phyloP scores from a whole-genome alignment of 495 filamentous ascomycete species.

The Penicillium crystallinum region DNA sequence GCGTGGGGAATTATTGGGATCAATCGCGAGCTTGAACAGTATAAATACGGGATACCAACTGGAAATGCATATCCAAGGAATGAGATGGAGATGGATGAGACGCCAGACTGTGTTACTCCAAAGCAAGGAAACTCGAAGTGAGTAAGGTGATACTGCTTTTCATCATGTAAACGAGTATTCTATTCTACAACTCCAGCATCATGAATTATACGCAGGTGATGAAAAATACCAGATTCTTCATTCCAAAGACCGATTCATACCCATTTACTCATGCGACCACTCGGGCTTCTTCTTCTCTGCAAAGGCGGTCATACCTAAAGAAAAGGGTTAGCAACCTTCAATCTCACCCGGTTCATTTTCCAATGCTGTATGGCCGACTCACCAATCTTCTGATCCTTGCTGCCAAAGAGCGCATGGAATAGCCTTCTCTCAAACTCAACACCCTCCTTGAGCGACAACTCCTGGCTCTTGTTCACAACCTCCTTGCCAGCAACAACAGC shows the following conservation, averaged over 20 bases:
- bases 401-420: constrained; percentile 91
- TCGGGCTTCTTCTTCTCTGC: constrained; percentile 89
- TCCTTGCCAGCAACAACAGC: constrained; percentile 92
- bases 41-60: constrained; percentile 54
- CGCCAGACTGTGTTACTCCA: constrained; percentile 1
- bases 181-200: neutral
- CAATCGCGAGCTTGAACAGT: constrained; percentile 67
- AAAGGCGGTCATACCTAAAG: constrained; percentile 82
- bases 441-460: constrained; percentile 76
- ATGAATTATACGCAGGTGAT: neutral
- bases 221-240: neutral
- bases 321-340: constrained; percentile 13
- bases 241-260: neutral
- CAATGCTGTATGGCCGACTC: constrained; percentile 17
- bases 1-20: constrained; percentile 59
- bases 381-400: constrained; percentile 93
- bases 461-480: constrained; percentile 96
- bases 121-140: constrained; percentile 1
- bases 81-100: constrained; percentile 15
- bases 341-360: neutral
- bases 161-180: neutral
- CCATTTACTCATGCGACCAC: constrained; percentile 72
- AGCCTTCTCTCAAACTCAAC: constrained; percentile 90
- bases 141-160: neutral
- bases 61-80: constrained; percentile 55